Conservation (phyloP, 192 early-diverging fungal genomes). For the Coemansia sp. region DNA sequence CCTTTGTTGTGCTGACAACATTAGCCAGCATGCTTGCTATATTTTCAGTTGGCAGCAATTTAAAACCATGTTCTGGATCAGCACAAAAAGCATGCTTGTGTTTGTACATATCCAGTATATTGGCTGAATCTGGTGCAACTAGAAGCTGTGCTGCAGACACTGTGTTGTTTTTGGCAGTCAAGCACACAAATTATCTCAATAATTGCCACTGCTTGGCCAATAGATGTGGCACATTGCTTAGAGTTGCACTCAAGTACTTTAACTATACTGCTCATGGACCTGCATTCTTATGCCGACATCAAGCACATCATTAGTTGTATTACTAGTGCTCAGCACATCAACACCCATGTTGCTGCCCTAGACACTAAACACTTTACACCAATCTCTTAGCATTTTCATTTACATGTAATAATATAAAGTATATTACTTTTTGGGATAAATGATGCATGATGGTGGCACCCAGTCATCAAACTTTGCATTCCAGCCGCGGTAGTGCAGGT, state of each 20-base stretch:
- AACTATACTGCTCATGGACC: too few relatives aligned
- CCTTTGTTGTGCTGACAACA: neutral
- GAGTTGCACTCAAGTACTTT: neutral
- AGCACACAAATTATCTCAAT: neutral
- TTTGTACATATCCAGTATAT: neutral
- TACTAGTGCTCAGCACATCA: neutral
- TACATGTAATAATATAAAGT: neutral
- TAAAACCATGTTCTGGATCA: too few relatives aligned
- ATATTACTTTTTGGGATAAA: slow-evolving; percentile 10
- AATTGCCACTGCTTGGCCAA: neutral
- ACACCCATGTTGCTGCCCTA: neutral
- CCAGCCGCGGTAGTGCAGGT: slow-evolving; percentile 46
- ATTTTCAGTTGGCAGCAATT: neutral
- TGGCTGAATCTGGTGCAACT: neutral
- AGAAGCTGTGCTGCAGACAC: neutral
- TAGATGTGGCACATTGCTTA: neutral
- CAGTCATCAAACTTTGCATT: slow-evolving; percentile 44
- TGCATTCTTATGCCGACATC: neutral
- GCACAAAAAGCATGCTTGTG: neutral
- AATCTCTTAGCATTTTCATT: neutral
- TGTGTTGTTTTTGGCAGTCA: neutral
- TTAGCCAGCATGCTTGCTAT: neutral
- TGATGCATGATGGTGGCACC: slow-evolving; percentile 45
- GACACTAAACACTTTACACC: neutral
- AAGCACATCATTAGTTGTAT: neutral